Percentiles rank a stretch among this genome's conserved stretches.
These are phyloP conservation scores for Hypoxylon perforatum DNA, from an alignment of 495 filamentous ascomycete species.

Conservation along the genomic window DNA sequence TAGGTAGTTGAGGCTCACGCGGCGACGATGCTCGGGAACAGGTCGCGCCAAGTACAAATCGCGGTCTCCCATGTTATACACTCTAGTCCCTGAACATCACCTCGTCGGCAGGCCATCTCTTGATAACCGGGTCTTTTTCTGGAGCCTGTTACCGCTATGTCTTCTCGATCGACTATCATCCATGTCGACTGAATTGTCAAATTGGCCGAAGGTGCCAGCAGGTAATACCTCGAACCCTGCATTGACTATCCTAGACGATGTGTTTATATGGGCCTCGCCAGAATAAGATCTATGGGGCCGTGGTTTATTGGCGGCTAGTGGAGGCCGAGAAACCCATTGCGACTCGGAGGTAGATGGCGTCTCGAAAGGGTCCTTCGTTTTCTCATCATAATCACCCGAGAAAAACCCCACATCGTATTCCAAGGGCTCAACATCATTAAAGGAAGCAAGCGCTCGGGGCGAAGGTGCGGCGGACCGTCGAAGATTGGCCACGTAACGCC, in stretches of 20 bases:
- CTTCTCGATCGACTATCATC: conserved; percentile 27
- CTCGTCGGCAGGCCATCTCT: conserved; percentile 15
- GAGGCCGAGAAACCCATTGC: conserved; percentile 30
- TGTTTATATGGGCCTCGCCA: conserved; percentile 60
- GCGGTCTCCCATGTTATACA: conserved; percentile 19
- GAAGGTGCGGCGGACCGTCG: conserved; percentile 27
- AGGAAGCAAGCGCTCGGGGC: conserved; percentile 13
- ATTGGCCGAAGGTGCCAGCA: conserved; percentile 61
- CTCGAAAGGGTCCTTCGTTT: conserved; percentile 37
- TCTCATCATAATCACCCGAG: conserved; percentile 24
- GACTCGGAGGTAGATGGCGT: conserved; percentile 12
- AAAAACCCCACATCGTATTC: conserved; percentile 17
- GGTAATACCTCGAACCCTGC: conserved; percentile 70
- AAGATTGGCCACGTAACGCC: conserved; percentile 37
- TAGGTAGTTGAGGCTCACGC: conserved; percentile 16
- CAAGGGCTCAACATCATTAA: conserved; percentile 17
- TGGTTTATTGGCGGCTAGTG: conserved; percentile 42
- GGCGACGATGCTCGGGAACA: conserved; percentile 9
- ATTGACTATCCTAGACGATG: conserved; percentile 64
- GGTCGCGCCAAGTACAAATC: conserved; percentile 15
- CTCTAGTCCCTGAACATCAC: conserved; percentile 11
- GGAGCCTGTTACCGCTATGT: conserved; percentile 26
- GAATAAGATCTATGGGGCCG: conserved; percentile 45
- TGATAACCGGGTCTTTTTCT: conserved; percentile 34
- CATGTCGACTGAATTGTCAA: conserved; percentile 25